phyloP scores from a whole-genome alignment of 495 filamentous ascomycete genomes.

The Margaritispora aquatica region DNA sequence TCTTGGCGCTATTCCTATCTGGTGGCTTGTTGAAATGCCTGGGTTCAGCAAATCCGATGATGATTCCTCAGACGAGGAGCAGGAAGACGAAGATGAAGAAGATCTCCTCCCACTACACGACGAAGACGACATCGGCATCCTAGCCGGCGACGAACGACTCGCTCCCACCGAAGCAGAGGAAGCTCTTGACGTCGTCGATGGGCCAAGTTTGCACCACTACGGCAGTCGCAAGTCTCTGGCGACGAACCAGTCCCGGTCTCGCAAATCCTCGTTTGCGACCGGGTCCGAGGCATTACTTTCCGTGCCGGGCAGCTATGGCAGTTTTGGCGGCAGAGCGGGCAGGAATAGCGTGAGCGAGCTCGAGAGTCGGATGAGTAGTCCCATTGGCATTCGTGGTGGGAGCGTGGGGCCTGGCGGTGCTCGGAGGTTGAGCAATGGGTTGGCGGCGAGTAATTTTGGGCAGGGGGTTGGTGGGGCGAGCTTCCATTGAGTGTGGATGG shows the following conservation, averaged over 20 bases:
- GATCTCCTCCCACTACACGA: conserved; percentile 22
- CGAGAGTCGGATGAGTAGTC: conserved; percentile 21
- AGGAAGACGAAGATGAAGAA: conserved; percentile 34
- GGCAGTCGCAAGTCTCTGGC: background rate
- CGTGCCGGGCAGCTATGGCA: background rate
- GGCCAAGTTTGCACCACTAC: background rate
- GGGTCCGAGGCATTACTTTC: background rate
- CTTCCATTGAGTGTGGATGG: conserved; percentile 14
- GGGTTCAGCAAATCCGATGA: conserved; percentile 49
- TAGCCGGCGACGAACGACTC: conserved; percentile 16
- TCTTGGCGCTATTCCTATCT: conserved; percentile 59
- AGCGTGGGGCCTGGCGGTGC: conserved; percentile 24
- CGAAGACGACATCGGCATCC: conserved; percentile 26
- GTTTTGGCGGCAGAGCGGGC: background rate
- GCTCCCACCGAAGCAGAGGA: conserved; percentile 24
- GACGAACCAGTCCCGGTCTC: background rate
- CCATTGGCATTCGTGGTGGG: conserved; percentile 17
- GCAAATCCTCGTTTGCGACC: background rate
- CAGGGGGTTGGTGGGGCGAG: conserved; percentile 24
- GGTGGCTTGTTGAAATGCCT: conserved; percentile 68
- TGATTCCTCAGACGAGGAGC: conserved; percentile 25
- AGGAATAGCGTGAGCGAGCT: background rate
- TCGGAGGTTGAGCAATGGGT: conserved; percentile 23
- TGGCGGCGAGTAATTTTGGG: conserved; percentile 22
- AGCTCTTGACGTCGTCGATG: conserved; percentile 17